A percentile compares a stretch with the other conserved stretches of the same genome.
Conservation (phyloP, 768 basidiomycete species). For the Pulveroboletus sp. region DNA sequence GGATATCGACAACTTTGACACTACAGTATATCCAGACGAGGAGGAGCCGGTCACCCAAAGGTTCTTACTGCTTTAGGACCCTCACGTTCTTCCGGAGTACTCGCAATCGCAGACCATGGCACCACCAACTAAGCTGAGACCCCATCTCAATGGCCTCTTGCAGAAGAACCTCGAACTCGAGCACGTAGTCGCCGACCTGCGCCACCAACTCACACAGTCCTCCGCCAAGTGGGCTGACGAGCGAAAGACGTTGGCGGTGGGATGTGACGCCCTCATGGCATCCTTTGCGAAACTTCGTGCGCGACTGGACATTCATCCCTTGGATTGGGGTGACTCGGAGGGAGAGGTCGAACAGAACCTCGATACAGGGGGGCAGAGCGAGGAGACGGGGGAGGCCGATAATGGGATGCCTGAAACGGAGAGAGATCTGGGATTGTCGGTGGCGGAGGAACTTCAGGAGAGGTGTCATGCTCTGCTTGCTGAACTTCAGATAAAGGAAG, state of each 20-base stretch:
- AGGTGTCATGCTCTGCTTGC: slow-evolving; percentile 13
- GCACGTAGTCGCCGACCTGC: slow-evolving; percentile 24
- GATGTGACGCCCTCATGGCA: slow-evolving; percentile 27
- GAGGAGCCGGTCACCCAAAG: not conserved
- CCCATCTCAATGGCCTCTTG: slow-evolving; percentile 25
- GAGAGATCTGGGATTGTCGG: slow-evolving; percentile 6
- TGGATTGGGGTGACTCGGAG: slow-evolving; percentile 20
- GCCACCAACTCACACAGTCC: slow-evolving; percentile 27
- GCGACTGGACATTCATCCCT: slow-evolving; percentile 17
- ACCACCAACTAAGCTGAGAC: slow-evolving; percentile 22
- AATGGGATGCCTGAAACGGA: slow-evolving; percentile 2
- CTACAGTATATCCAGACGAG: not conserved
- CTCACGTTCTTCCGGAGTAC: not conserved
- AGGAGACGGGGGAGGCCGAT: slow-evolving; percentile 15
- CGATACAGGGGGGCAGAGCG: slow-evolving; percentile 11
- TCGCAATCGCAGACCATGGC: slow-evolving; percentile 14
- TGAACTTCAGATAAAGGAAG: slow-evolving; percentile 19
- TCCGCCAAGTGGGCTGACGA: slow-evolving; percentile 28
- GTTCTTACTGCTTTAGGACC: not conserved
- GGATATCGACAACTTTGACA: not conserved
- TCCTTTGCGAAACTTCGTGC: slow-evolving; percentile 30
- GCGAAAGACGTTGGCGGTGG: slow-evolving; percentile 20
- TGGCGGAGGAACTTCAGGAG: slow-evolving; percentile 7
- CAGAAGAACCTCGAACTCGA: slow-evolving; percentile 29
- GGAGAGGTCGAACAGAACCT: slow-evolving; percentile 24